Evolutionary conservation across 1,284 basidiomycete genomes (phyloP), one percentile per base, ranked within the genome.

Genomic region (Melampsora larici-populina): DNA sequence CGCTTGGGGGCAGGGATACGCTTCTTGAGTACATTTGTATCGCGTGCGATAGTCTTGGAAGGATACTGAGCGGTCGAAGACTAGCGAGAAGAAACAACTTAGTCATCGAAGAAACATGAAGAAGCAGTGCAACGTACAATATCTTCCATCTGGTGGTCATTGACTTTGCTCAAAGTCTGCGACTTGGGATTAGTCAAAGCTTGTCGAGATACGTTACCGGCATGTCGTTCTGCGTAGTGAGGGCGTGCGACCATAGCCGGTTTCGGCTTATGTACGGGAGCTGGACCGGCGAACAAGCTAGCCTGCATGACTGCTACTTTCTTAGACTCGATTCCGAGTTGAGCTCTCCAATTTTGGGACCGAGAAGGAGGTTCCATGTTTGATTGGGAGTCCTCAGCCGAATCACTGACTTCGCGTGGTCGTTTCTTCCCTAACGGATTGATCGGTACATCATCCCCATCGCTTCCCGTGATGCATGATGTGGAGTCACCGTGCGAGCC

Each of bases 241-340:
- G 70, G 24, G 70, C 31, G 21, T 13, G 15, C 40, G 46, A 64
- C 51, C 55, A 40, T 13, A 29, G 13, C 36, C 49, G 63, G 55
- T 46, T 43, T 43, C 40, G 40, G 40, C 40, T 43, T 43, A 17
- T 36, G 73, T 21, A 48, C 64, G 24, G 74, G 68, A 60, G 48
- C 74, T 46, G 74, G 51, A n/a, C 68, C 66, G 29, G 75, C 60
- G 36, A 78, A 78, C 62, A 78, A 65, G 48, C 75, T 78, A 55
- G 75, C 75, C 69, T 78, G 75, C 75, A 78, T 78, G 17, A 70
- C 75, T 40, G 75, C 75, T 62, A 78, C 75, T 70, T 78, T 78
- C 15, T 67, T 67, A 78, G 75, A 70, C 65, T 78, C 68, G 21
- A 78, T 60, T 24, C 68, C 75, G 51, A 66, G 33, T 29, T 40